Evolutionary conservation across 257 asterid genomes (phyloP).

Genomic region (Anisodus acutangulus): DNA sequence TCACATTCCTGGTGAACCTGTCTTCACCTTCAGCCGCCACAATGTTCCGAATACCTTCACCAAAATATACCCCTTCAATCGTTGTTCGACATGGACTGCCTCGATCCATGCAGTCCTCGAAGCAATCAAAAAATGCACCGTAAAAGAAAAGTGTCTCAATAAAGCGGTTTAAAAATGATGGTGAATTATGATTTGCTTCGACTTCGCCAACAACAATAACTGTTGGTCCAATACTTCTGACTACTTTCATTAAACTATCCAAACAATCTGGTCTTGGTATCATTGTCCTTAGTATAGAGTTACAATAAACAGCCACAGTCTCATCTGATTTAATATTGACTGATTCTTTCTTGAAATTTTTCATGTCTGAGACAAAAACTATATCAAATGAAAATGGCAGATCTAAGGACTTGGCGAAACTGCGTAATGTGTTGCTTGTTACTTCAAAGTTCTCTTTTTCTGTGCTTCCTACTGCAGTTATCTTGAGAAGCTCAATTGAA

Average conservation of each 20-base stretch:
- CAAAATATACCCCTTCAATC: slow-evolving; percentile 52
- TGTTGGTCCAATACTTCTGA: slow-evolving; percentile 51
- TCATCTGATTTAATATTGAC: slow-evolving; percentile 46
- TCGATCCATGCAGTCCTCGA: slow-evolving; percentile 64
- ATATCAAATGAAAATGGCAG: slow-evolving; percentile 49
- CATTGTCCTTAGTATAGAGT: slow-evolving; percentile 57
- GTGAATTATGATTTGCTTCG: slow-evolving; percentile 72
- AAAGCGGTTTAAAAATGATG: slow-evolving; percentile 61
- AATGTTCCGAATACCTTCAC: slow-evolving; percentile 61
- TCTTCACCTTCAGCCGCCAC: slow-evolving; percentile 57
- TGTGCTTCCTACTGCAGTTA: slow-evolving; percentile 56
- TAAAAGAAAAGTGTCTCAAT: slow-evolving; percentile 57
- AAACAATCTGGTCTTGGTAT: slow-evolving; percentile 46
- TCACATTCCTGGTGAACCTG: slow-evolving; percentile 58
- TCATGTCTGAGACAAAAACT: slow-evolving; percentile 51
- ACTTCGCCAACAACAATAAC: slow-evolving; percentile 65
- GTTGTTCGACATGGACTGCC: slow-evolving; percentile 41
- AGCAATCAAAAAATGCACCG: slow-evolving; percentile 59
- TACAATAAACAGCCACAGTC: slow-evolving; percentile 51
- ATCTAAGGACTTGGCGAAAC: slow-evolving; percentile 57
- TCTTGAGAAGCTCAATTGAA: slow-evolving; percentile 42
- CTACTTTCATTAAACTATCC: slow-evolving; percentile 49
- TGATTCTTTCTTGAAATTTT: slow-evolving; percentile 42
- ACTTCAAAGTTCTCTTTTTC: slow-evolving; percentile 45
- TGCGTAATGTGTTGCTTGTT: slow-evolving; percentile 50